Conservation (phyloP, 1,284 basidiomycete genomes). For the Mycena sp. region DNA sequence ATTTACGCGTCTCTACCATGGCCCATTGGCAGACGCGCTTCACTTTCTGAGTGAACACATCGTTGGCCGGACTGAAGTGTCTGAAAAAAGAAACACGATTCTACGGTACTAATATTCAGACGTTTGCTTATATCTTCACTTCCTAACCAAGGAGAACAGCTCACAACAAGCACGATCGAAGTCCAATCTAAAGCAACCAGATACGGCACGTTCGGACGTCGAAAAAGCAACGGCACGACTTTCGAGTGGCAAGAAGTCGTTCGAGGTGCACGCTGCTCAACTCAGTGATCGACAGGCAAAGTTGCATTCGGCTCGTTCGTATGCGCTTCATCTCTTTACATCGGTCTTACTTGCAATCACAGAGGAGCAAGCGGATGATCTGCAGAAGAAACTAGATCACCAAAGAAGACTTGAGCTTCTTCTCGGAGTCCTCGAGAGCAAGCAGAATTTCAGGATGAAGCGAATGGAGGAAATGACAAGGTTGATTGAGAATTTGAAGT, state of each 20-base stretch:
- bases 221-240: conserved; percentile 29
- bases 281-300: conserved; percentile 24
- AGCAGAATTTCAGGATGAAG: conserved; percentile 36
- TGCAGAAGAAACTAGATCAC: conserved; percentile 26
- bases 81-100: conserved; percentile 19
- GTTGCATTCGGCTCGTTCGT: conserved; percentile 27
- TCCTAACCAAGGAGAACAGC: conserved; percentile 9
- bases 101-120: not conserved
- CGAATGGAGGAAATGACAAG: conserved; percentile 37
- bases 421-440: conserved; percentile 37
- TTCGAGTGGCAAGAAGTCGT: conserved; percentile 23
- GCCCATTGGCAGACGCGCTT: conserved; percentile 35
- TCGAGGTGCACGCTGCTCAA: conserved; percentile 19
- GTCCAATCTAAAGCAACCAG: conserved; percentile 30
- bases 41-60: conserved; percentile 36
- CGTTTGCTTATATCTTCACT: not conserved
- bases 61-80: conserved; percentile 33
- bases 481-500: conserved; percentile 34
- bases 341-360: not conserved
- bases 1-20: conserved; percentile 34
- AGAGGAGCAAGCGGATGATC: conserved; percentile 1
- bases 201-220: conserved; percentile 25
- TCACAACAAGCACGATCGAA: conserved; percentile 21
- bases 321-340: not conserved
- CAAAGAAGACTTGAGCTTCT: conserved; percentile 35